Evolutionary conservation across 352 stramenopile species (phyloP).

Genomic region (Globisporangium sylvaticum): DNA sequence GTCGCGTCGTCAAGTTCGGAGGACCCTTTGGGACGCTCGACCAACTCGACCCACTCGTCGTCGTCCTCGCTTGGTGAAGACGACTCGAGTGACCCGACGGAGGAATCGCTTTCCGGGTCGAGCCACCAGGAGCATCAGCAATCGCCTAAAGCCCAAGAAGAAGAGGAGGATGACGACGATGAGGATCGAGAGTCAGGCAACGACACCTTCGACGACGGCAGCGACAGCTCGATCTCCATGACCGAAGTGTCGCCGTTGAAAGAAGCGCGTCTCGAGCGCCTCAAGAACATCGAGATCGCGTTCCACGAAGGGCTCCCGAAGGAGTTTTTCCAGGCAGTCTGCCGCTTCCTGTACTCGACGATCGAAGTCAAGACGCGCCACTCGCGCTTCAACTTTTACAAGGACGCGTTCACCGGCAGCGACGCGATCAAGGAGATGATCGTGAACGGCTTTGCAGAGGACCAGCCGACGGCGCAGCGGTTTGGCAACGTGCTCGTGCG

Average conservation of each 20-base stretch:
- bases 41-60: constrained; percentile 40
- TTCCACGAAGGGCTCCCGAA: constrained; percentile 78
- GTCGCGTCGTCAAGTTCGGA: constrained; percentile 42
- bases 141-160: background rate
- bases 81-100: constrained; percentile 29
- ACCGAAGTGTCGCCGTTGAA: constrained; percentile 55
- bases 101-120: constrained; percentile 21
- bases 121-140: constrained; percentile 19
- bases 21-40: constrained; percentile 31
- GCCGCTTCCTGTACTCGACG: constrained; percentile 66
- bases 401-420: constrained; percentile 76
- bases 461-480: constrained; percentile 59
- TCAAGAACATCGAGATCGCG: constrained; percentile 71
- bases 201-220: constrained; percentile 26
- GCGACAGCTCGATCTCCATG: constrained; percentile 42
- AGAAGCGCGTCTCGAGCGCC: constrained; percentile 59
- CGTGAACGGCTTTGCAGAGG: constrained; percentile 69
- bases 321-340: constrained; percentile 74
- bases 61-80: constrained; percentile 39
- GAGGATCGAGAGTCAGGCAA: constrained; percentile 25
- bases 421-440: constrained; percentile 77
- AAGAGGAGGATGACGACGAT: constrained; percentile 30
- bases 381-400: constrained; percentile 85
- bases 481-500: constrained; percentile 79
- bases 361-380: constrained; percentile 82